Evolutionary conservation across 2,329 filamentous ascomycete genomes (phyloP).

Genomic region (Hirsutella rhossiliensis): DNA sequence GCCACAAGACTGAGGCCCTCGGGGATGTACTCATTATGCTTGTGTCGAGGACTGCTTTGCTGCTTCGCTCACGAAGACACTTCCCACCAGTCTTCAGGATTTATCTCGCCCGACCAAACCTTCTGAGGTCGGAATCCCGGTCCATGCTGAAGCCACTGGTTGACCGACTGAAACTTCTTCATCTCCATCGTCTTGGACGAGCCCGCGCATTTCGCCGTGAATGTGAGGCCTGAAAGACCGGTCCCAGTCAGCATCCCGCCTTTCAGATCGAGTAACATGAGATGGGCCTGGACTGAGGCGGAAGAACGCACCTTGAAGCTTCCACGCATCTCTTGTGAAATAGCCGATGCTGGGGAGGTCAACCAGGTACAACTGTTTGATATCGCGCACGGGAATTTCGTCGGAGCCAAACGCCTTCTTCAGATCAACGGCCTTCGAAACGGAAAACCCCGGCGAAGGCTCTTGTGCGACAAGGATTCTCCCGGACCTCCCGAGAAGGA

Average conservation of each 20-base stretch:
- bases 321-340: background rate
- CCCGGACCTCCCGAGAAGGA: background rate
- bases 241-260: background rate
- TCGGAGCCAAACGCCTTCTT: background rate
- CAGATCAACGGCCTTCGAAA: background rate
- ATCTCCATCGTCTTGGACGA: conserved; percentile 1
- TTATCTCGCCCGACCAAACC: background rate
- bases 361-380: background rate
- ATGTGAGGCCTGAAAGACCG: background rate
- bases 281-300: background rate
- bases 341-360: background rate
- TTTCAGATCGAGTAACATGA: background rate
- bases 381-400: background rate
- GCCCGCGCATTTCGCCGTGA: background rate
- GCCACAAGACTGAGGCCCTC: too few species aligned
- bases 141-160: background rate
- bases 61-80: too few species aligned
- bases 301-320: background rate
- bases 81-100: background rate
- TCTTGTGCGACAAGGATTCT: background rate
- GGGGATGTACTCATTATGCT: too few species aligned
- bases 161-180: background rate
- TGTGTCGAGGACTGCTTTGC: too few species aligned
- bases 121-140: background rate
- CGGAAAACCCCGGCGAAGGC: background rate